Conservation (phyloP, 805 yeast species). For the Saccharomycopsis sp. region DNA sequence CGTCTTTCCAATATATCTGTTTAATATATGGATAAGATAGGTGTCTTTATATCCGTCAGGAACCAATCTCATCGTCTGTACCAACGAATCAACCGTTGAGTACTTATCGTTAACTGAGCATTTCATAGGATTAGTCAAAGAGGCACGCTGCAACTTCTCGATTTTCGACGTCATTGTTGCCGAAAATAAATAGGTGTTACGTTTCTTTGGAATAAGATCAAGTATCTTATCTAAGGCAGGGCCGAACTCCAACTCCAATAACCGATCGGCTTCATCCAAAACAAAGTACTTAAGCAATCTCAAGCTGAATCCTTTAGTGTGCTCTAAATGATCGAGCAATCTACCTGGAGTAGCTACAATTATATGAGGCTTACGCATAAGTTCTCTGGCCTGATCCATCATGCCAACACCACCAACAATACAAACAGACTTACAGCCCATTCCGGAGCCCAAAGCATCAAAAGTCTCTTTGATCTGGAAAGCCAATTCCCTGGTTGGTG, state of each 20-base stretch:
- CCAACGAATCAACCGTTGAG: conserved; percentile 89
- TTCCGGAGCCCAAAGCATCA: conserved; percentile 82
- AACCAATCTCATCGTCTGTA: conserved; percentile 82
- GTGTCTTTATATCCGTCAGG: conserved; percentile 94
- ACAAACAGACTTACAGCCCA: conserved; percentile 88
- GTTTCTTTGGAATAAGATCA: conserved; percentile 72
- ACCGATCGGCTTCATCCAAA: conserved; percentile 96
- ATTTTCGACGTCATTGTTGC: conserved; percentile 98
- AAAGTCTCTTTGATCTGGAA: conserved; percentile 90
- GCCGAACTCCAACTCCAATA: conserved; percentile 93
- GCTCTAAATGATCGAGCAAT: conserved; percentile 86
- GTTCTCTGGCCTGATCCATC: conserved; percentile 94
- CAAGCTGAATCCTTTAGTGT: conserved; percentile 83
- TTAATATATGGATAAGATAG: conserved; percentile 69
- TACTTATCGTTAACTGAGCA: conserved; percentile 85
- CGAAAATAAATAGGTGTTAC: conserved; percentile 77
- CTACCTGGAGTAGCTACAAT: conserved; percentile 96
- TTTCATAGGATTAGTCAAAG: conserved; percentile 79
- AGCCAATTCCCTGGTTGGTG: conserved; percentile 82
- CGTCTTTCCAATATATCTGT: conserved; percentile 79
- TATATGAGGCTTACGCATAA: conserved; percentile 90
- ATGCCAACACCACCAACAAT: conserved; percentile 97
- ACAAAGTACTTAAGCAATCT: conserved; percentile 75
- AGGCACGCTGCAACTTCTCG: conserved; percentile 91
- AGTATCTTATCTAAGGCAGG: conserved; percentile 86